Percentiles rank a stretch among this genome's conserved stretches.
Conservation (phyloP, 768 basidiomycete species). For the Suillus subaureus region DNA sequence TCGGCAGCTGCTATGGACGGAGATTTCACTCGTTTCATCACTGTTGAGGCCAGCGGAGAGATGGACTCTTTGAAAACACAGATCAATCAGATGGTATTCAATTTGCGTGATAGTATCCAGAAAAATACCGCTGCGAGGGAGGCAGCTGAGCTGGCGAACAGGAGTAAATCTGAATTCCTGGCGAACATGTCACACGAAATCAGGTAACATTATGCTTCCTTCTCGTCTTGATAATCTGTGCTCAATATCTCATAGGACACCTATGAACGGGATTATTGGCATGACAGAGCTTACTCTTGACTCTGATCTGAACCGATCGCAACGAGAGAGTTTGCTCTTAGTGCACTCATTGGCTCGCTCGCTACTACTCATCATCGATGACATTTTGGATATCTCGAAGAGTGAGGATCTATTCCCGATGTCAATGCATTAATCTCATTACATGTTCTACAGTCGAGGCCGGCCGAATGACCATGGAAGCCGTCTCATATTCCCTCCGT, state of each 20-base stretch:
- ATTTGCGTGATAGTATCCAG: constrained; percentile 94
- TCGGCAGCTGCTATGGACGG: constrained; percentile 98
- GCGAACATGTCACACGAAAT: constrained; percentile 99
- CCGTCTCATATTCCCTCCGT: constrained; percentile 97
- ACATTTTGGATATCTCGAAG: constrained; percentile 99
- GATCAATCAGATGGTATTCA: constrained; percentile 99
- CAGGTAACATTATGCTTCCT: constrained; percentile 54
- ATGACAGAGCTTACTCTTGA: constrained; percentile 99
- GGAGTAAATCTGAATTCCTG: constrained; percentile 96
- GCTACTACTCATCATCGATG: constrained; percentile 94
- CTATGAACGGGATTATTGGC: constrained; percentile 99
- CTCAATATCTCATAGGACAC: constrained; percentile 63
- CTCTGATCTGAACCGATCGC: constrained; percentile 90
- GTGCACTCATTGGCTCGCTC: constrained; percentile 95
- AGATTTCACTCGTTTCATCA: constrained; percentile 98
- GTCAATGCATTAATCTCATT: constrained; percentile 8
- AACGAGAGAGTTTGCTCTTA: constrained; percentile 92
- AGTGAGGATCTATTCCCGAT: constrained; percentile 55
- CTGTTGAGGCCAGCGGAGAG: constrained; percentile 96
- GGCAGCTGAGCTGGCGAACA: constrained; percentile 96
- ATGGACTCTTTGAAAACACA: constrained; percentile 99
- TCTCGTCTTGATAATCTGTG: neutral
- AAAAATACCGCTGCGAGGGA: constrained; percentile 98
- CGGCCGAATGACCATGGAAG: constrained; percentile 99
- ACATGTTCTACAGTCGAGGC: constrained; percentile 75